Base-by-base conservation (phyloP, 2,329 filamentous ascomycete genomes). In the Stachybotrys elegans region DNA sequence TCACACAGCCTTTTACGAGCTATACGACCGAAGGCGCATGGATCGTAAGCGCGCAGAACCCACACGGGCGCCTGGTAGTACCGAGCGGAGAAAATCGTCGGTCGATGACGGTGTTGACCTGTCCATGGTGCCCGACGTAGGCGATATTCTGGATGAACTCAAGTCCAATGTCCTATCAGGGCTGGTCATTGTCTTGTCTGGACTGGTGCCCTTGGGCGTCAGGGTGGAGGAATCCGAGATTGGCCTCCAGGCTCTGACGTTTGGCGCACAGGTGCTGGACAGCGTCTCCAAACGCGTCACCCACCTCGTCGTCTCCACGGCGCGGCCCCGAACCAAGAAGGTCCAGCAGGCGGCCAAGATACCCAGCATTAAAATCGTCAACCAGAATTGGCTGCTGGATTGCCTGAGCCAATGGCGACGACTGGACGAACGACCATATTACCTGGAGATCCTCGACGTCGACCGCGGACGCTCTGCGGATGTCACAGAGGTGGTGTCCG, bases 301-400 rank as follows among this genome's bases (percentile, higher is more conserved):
- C 0, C 87, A 91, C 61, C 75, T 91, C 5, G 84, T 91, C 3
- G 83, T 86, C 8, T 84, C 80, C 42, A 81, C 79, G 16, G 74
- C 79, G 14, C 75, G 85, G 20, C 86, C 86, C 23, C 83, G 91
- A 19, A 97, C 93, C 0, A 85, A 88, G 43, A 98, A 98, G 67
- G 89, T 97, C 35, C 84, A 88, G 39, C 85, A 91, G 63, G 93
- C 93, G 0, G 84, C 87, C 13, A 81, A 83, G 50, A 86, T 89
- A 44, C 74, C 85, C 0, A 80, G 81, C 42, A 87, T 97, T 64
- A 91, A 90, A 61, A 95, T 98, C 46, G 93, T 98, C 39, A 90
- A 85, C 54, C 86, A 90, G 43, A 82, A 88, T 56, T 98, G 93
- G 93, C 80, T 98, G 22, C 76, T 84, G 23, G 86, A 91, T 53